Evolutionary conservation across 2,329 filamentous ascomycete species (phyloP).

Genomic region (Aspergillus pseudonomiae): DNA sequence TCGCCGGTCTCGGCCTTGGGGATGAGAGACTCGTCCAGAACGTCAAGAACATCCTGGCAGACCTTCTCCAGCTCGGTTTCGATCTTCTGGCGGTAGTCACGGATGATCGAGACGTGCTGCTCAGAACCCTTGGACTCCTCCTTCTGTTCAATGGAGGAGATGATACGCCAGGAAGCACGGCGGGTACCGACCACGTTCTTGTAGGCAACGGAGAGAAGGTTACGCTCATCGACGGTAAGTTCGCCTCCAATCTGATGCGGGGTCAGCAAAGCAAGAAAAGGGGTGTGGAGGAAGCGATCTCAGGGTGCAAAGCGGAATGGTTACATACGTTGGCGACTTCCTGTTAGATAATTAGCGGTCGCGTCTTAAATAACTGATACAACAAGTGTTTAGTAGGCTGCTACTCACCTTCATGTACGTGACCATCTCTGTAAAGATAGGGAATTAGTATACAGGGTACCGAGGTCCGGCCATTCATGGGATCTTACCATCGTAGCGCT

Average conservation of each 20-base stretch:
- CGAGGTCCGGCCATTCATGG: background rate
- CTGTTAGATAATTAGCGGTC: constrained; percentile 48
- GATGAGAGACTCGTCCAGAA: constrained; percentile 90
- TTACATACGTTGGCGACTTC: constrained; percentile 86
- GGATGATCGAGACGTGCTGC: constrained; percentile 91
- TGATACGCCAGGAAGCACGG: constrained; percentile 98
- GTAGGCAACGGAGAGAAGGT: constrained; percentile 97
- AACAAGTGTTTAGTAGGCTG: constrained; percentile 8
- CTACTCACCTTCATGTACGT: constrained; percentile 89
- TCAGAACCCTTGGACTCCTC: constrained; percentile 98
- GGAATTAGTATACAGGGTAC: constrained; percentile 29
- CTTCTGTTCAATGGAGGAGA: constrained; percentile 99
- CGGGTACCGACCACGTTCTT: constrained; percentile 99
- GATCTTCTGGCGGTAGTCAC: constrained; percentile 98
- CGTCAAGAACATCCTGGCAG: constrained; percentile 96
- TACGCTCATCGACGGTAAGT: constrained; percentile 73
- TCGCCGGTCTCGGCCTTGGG: constrained; percentile 95
- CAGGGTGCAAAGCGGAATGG: constrained; percentile 5
- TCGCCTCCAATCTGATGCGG: constrained; percentile 63
- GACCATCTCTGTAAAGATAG: constrained; percentile 74
- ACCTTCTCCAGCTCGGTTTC: constrained; percentile 96
- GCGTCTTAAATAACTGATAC: background rate
- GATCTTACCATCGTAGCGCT: constrained; percentile 90
- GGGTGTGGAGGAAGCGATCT: constrained; percentile 10
- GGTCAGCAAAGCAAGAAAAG: constrained; percentile 22